Evolutionary conservation across 352 stramenopile species (phyloP).

Genomic region (Phytophthora kernoviae): DNA sequence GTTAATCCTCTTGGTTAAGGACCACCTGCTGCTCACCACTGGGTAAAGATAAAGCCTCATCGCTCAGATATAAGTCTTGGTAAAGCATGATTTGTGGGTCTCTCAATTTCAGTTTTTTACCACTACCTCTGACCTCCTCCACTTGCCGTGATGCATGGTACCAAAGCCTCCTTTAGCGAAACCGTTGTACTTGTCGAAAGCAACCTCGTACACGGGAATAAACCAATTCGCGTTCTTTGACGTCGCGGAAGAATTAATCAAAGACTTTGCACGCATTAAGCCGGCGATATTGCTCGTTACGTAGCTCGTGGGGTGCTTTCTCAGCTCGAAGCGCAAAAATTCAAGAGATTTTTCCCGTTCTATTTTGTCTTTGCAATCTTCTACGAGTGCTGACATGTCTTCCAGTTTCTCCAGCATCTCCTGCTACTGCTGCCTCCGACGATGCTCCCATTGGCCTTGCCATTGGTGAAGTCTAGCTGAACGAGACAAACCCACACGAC

Average conservation of each 20-base stretch:
- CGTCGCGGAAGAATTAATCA: neutral
- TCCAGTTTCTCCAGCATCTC: conserved; percentile 11
- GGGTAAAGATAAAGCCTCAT: no score
- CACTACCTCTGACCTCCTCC: conserved; percentile 15
- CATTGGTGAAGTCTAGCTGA: conserved; percentile 1
- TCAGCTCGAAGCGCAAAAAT: conserved; percentile 18
- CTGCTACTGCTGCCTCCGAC: conserved; percentile 5
- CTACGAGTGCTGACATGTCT: conserved; percentile 1
- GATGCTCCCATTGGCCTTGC: conserved; percentile 7
- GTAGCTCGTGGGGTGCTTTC: conserved; percentile 9
- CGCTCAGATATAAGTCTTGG: conserved; percentile 17
- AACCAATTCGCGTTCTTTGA: conserved; percentile 19
- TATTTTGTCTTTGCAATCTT: conserved; percentile 3
- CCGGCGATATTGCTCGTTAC: neutral
- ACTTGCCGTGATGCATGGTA: conserved; percentile 16
- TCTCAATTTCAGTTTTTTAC: conserved; percentile 27
- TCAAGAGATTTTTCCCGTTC: conserved; percentile 12
- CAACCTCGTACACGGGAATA: conserved; percentile 28
- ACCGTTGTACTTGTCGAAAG: conserved; percentile 18
- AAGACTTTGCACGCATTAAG: conserved; percentile 1
- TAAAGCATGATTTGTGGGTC: conserved; percentile 14
- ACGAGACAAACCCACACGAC: neutral
- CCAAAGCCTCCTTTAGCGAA: conserved; percentile 23
- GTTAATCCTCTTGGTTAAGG: conserved; percentile 15
- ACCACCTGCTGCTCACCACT: conserved; percentile 4